Base-by-base conservation (phyloP, 31 red algal genomes). In the Odonthalia washingtoniensis region DNA sequence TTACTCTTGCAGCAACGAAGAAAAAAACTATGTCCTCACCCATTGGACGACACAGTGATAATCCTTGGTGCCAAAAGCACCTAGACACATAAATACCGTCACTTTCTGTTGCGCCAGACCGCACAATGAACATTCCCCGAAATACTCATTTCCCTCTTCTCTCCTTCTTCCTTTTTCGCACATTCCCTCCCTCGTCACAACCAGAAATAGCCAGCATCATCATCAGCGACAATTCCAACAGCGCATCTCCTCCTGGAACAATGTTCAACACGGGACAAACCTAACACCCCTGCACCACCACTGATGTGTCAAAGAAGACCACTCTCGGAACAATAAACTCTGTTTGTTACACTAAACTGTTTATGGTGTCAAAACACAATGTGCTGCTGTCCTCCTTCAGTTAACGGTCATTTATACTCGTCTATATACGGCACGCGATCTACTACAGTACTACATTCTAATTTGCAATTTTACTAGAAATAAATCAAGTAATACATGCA, bases 161-260 rank as follows among this genome's bases (percentile, higher is more conserved):
- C 24, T 14, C 52, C 14, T 24, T 61, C 24, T 61, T 24, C 52
- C 52, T 61, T n/a, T n/a, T n/a, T n/a, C n/a, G n/a, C n/a, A n/a
- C n/a, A n/a, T n/a, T n/a, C n/a, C n/a, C n/a, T n/a, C 24, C 52
- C 52, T 61, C 52, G 52, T 24, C 52, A 61, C 24, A 61, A n/a
- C n/a, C n/a, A n/a, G n/a, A n/a, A n/a, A n/a, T n/a, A n/a, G n/a
- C n/a, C n/a, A n/a, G n/a, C n/a, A 24, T 61, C 52, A 61, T 61
- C 52, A 61, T 61, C 52, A 61, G 52, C 52, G 52, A 61, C 52
- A n/a, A n/a, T 61, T 14, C 52, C 52, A 61, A 61, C 52, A 61
- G 52, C 52, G 14, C 52, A 61, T 61, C 52, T 61, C 52, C 52
- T 14, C 52, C 14, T 61, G 52, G 52, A 61, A 61, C 14, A 17